A percentile compares a stretch with the other conserved stretches of the same genome.
Evolutionary conservation across 2,329 filamentous ascomycete genomes (phyloP).

Genomic region (Cladophialophora immunda): DNA sequence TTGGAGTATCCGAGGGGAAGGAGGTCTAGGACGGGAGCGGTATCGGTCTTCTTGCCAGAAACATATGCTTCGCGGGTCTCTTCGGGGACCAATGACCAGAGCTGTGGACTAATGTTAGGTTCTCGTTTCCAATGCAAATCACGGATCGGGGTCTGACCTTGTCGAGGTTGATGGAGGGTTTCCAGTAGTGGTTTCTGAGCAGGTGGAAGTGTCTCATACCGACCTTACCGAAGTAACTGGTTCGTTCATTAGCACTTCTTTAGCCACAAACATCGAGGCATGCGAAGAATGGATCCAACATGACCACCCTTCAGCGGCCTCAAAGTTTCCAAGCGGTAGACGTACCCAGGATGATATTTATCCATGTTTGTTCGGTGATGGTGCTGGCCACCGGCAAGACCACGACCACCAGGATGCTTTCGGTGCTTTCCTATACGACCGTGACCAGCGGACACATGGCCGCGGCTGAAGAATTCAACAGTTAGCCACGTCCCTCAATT

Average conservation of each 20-base stretch:
- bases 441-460: conserved; percentile 97
- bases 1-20: conserved; percentile 97
- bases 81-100: conserved; percentile 92
- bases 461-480: conserved; percentile 70
- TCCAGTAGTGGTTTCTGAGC: conserved; percentile 95
- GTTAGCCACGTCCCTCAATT: conserved; percentile 42
- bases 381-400: conserved; percentile 98
- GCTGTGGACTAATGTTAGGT: conserved; percentile 60
- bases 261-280: background rate
- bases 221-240: conserved; percentile 75
- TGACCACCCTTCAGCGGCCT: background rate
- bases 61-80: conserved; percentile 96
- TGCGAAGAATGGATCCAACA: background rate
- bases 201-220: conserved; percentile 98
- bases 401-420: conserved; percentile 82
- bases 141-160: conserved; percentile 71
- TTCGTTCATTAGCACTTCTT: conserved; percentile 19
- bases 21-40: conserved; percentile 96
- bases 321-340: conserved; percentile 63
- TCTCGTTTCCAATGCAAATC: conserved; percentile 13
- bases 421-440: conserved; percentile 99
- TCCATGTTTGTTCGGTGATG: conserved; percentile 94
- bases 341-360: conserved; percentile 99
- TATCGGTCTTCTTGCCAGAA: conserved; percentile 80
- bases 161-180: conserved; percentile 97